phyloP scores from a whole-genome alignment of 1,139 yeast genomes.

The Yamadazyma atlantica region DNA sequence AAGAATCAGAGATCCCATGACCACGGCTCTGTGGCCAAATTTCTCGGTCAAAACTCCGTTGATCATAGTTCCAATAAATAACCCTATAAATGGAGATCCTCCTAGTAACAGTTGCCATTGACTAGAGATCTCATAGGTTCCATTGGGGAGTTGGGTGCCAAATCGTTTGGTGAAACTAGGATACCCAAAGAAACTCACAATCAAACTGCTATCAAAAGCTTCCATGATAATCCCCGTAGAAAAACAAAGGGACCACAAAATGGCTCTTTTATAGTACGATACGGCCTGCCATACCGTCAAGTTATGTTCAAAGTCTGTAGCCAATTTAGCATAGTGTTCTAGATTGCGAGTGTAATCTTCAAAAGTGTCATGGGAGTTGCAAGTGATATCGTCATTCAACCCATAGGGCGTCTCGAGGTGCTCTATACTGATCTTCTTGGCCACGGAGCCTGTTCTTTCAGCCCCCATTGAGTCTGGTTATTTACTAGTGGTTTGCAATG shows the following conservation, averaged over 20 bases:
- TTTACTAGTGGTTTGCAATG: too few species aligned
- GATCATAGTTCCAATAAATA: slow-evolving; percentile 18
- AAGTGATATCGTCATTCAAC: slow-evolving; percentile 2
- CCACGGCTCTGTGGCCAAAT: slow-evolving; percentile 21
- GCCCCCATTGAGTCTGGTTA: too few species aligned
- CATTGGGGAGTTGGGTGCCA: slow-evolving; percentile 19
- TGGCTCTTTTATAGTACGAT: slow-evolving; percentile 16
- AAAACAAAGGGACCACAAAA: slow-evolving; percentile 21
- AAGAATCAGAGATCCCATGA: slow-evolving; percentile 17
- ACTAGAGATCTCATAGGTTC: slow-evolving; percentile 18
- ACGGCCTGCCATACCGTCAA: slow-evolving; percentile 17
- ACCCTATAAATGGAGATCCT: slow-evolving; percentile 19
- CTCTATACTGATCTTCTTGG: background rate
- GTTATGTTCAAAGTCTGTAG: slow-evolving; percentile 17
- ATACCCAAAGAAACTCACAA: slow-evolving; percentile 20
- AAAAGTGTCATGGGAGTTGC: background rate
- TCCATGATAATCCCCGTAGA: slow-evolving; percentile 24
- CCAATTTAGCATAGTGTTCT: slow-evolving; percentile 15
- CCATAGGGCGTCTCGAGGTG: slow-evolving; percentile 3
- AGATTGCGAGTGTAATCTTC: background rate
- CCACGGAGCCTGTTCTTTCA: background rate
- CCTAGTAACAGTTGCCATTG: slow-evolving; percentile 22
- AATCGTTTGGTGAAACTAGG: slow-evolving; percentile 20
- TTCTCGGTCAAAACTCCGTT: slow-evolving; percentile 21
- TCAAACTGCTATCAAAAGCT: slow-evolving; percentile 23